These are phyloP conservation scores for Pichia insulana DNA, from an alignment of 805 yeast species.

Conservation along the genomic window DNA sequence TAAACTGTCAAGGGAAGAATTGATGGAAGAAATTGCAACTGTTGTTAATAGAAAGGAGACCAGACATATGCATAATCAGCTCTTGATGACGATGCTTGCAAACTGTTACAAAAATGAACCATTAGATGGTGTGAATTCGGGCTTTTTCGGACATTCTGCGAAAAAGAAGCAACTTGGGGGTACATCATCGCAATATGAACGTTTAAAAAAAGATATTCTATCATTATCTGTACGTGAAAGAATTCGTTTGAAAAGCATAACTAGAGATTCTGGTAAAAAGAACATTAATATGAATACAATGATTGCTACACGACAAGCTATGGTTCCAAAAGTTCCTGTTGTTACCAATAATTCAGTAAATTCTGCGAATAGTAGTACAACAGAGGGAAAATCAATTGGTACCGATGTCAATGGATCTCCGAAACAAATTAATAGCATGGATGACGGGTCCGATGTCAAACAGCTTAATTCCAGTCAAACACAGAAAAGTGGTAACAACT, in stretches of 20 bases:
- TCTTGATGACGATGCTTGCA: conserved; percentile 72
- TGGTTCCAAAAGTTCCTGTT: conserved; percentile 80
- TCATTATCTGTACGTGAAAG: conserved; percentile 80
- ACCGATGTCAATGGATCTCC: conserved; percentile 1
- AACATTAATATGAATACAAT: conserved; percentile 64
- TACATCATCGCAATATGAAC: conserved; percentile 65
- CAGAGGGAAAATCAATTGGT: not conserved
- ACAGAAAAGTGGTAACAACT: conserved; percentile 2
- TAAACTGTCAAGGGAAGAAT: conserved; percentile 66
- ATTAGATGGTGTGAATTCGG: conserved; percentile 38
- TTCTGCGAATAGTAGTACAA: not conserved
- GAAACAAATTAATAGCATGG: not conserved
- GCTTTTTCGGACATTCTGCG: conserved; percentile 38
- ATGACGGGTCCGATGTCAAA: not conserved
- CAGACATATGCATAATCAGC: conserved; percentile 69
- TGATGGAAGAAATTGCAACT: conserved; percentile 49
- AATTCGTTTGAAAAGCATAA: conserved; percentile 71
- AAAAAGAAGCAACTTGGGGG: conserved; percentile 40
- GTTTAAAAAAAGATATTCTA: conserved; percentile 77
- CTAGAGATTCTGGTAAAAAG: conserved; percentile 73
- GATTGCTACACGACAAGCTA: conserved; percentile 60
- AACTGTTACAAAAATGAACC: conserved; percentile 76
- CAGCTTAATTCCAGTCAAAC: too few species aligned
- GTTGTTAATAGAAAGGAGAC: conserved; percentile 40
- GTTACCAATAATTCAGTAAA: conserved; percentile 30